Evolutionary conservation across 768 basidiomycete species (phyloP).

Genomic region (Tylopilus felleus): DNA sequence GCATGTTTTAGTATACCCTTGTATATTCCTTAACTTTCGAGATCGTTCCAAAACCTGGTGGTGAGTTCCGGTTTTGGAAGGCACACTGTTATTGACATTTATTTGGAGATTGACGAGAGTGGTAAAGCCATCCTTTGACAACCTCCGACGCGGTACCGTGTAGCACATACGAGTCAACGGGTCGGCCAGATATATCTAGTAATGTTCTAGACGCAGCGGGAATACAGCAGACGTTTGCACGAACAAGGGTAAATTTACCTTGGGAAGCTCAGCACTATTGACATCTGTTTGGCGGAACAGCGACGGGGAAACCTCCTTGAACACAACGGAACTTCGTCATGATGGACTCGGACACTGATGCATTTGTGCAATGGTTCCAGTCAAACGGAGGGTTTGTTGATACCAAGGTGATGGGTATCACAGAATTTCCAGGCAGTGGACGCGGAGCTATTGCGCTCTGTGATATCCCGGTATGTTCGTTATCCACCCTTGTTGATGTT

Average conservation of each 20-base stretch:
- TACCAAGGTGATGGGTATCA: constrained; percentile 40
- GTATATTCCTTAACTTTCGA: constrained; percentile 7
- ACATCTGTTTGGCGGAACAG: not conserved
- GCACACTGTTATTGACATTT: not conserved
- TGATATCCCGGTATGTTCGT: constrained; percentile 61
- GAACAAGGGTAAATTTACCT: not conserved
- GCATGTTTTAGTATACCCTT: not conserved
- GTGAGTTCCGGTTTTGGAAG: constrained; percentile 6
- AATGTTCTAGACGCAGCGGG: too few species aligned
- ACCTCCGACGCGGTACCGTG: too few species aligned
- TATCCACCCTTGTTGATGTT: not conserved
- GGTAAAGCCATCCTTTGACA: not conserved
- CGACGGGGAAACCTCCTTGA: not conserved
- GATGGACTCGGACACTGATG: constrained; percentile 19
- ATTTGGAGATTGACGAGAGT: constrained; percentile 2
- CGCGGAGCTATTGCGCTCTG: constrained; percentile 71
- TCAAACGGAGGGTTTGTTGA: constrained; percentile 51
- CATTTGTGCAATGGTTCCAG: constrained; percentile 60
- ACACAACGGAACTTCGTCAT: not conserved
- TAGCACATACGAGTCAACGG: too few species aligned
- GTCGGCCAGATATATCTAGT: too few species aligned
- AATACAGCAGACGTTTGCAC: not conserved
- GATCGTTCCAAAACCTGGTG: not conserved
- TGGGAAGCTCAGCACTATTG: not conserved
- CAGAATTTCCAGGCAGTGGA: constrained; percentile 51